A percentile compares a stretch with the other conserved stretches of the same genome.
Evolutionary conservation across 768 basidiomycete species (phyloP).

Genomic region (Coprinopsis strossmayeri): DNA sequence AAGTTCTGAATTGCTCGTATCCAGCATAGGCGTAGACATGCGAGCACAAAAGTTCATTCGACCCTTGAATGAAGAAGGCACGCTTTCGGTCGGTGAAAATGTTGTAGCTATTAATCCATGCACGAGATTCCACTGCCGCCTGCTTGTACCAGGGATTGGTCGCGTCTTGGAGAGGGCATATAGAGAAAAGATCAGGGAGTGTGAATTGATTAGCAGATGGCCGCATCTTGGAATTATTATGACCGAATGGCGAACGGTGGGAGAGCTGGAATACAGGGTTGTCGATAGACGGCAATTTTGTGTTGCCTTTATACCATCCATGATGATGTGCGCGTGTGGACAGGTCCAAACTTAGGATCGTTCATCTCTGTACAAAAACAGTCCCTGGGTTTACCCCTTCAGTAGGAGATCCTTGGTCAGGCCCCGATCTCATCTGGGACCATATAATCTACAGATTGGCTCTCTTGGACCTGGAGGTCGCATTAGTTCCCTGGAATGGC

Average conservation of each 20-base stretch:
- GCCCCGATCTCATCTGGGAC: constrained; percentile 9
- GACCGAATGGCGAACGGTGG: not conserved
- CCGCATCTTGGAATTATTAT: not conserved
- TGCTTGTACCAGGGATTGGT: constrained; percentile 53
- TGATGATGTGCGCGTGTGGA: not conserved
- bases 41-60: constrained; percentile 55
- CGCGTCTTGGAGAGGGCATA: constrained; percentile 39
- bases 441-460: constrained; percentile 7
- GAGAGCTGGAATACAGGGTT: not conserved
- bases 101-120: constrained; percentile 57
- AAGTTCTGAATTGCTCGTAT: constrained; percentile 50
- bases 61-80: constrained; percentile 56
- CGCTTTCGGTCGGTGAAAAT: constrained; percentile 55
- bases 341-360: constrained; percentile 1
- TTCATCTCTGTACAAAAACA: not conserved
- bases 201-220: constrained; percentile 26
- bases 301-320: constrained; percentile 2
- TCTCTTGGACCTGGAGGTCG: not conserved
- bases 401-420: constrained; percentile 1
- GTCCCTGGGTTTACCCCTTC: constrained; percentile 1
- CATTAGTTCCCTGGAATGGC: constrained; percentile 1
- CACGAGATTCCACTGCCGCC: constrained; percentile 49
- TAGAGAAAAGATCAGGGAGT: constrained; percentile 50
- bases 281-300: not conserved
- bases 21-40: constrained; percentile 56